phyloP scores from a whole-genome alignment of 257 asterid species.

The Ilex asprella region DNA sequence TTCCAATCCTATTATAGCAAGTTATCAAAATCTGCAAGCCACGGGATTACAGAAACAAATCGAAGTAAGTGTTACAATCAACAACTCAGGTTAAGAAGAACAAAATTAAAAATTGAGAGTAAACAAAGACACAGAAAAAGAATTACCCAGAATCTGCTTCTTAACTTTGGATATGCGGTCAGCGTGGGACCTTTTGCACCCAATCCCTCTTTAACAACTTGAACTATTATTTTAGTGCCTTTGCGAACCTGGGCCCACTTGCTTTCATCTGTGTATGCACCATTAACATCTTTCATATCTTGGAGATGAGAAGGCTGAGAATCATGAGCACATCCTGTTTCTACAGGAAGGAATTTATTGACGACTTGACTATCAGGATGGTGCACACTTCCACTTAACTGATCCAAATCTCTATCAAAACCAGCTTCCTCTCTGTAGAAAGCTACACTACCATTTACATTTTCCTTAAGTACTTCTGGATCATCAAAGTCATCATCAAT shows the following conservation, averaged over 20 bases:
- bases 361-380: conserved; percentile 20
- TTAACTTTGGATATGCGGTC: conserved; percentile 89
- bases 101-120: conserved; percentile 18
- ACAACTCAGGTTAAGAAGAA: conserved; percentile 5
- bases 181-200: conserved; percentile 91
- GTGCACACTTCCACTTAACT: conserved; percentile 29
- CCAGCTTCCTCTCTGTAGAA: conserved; percentile 35
- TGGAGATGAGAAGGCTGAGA: not conserved
- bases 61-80: conserved; percentile 3
- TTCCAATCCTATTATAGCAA: conserved; percentile 60
- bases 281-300: conserved; percentile 17
- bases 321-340: not conserved
- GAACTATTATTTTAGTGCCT: conserved; percentile 88
- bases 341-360: conserved; percentile 1
- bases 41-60: conserved; percentile 17
- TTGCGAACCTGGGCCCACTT: conserved; percentile 60
- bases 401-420: conserved; percentile 26
- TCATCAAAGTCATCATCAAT: conserved; percentile 36
- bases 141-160: conserved; percentile 96
- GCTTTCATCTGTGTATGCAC: conserved; percentile 27
- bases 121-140: conserved; percentile 15
- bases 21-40: conserved; percentile 63
- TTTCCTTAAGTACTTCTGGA: conserved; percentile 37
- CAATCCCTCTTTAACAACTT: conserved; percentile 93
- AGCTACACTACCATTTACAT: conserved; percentile 50